Evolutionary conservation across 2,329 filamentous ascomycete species (phyloP).

Genomic region (Dactylellina parvicollis): DNA sequence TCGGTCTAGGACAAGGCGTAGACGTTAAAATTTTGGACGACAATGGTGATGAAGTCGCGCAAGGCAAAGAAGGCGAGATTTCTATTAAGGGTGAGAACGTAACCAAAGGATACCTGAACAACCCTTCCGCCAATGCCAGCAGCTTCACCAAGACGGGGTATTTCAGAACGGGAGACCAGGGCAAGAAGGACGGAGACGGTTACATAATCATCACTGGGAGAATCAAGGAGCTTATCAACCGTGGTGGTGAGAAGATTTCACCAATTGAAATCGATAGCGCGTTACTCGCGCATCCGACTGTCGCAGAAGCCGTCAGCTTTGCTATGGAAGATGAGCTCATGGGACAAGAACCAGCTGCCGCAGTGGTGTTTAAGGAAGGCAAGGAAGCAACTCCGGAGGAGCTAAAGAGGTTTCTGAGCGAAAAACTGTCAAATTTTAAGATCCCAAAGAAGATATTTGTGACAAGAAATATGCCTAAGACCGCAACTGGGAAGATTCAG

Average conservation of each 20-base stretch:
- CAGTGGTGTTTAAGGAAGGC: conserved; percentile 76
- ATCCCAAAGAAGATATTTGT: conserved; percentile 87
- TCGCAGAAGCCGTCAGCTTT: conserved; percentile 83
- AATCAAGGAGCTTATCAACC: conserved; percentile 93
- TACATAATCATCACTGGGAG: conserved; percentile 88
- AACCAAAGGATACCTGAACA: conserved; percentile 86
- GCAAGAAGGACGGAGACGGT: conserved; percentile 79
- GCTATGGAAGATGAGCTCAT: conserved; percentile 83
- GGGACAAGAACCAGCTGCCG: conserved; percentile 81
- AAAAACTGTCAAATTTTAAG: conserved; percentile 83
- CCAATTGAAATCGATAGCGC: conserved; percentile 89
- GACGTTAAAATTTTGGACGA: conserved; percentile 78
- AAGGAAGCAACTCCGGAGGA: conserved; percentile 69
- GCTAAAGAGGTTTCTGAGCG: conserved; percentile 74
- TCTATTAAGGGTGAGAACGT: conserved; percentile 85
- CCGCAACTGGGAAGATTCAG: conserved; percentile 90
- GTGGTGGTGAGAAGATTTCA: conserved; percentile 88
- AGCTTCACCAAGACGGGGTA: conserved; percentile 80
- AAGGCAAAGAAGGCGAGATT: conserved; percentile 80
- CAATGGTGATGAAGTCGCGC: conserved; percentile 72
- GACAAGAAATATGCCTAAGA: conserved; percentile 86
- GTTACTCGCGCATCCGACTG: conserved; percentile 75
- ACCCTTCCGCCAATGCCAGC: conserved; percentile 76
- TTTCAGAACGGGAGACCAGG: conserved; percentile 89
- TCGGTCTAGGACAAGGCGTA: conserved; percentile 84